Conservation (phyloP, 257 asterid species). For the Nicotiana paniculata region DNA sequence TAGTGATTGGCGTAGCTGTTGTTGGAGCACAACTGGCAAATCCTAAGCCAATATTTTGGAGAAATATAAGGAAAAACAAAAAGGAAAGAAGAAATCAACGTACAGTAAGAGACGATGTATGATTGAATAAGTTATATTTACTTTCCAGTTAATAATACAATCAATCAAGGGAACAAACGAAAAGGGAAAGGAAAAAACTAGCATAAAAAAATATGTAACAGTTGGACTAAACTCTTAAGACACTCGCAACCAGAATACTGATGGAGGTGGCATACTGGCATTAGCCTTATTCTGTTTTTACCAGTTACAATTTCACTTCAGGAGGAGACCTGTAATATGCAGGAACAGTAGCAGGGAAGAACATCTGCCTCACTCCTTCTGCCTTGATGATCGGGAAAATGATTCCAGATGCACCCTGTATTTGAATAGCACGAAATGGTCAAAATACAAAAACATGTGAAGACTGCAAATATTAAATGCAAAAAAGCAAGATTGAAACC, state of each 20-base stretch:
- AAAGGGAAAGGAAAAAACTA: not conserved
- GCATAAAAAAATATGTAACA: not conserved
- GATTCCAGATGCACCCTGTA: constrained; percentile 46
- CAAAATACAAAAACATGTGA: not conserved
- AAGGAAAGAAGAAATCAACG: not conserved
- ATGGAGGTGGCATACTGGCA: constrained; percentile 1
- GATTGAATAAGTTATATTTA: not conserved
- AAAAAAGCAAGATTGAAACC: constrained; percentile 2
- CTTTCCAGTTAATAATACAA: not conserved
- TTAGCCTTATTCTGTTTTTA: not conserved
- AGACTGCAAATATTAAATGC: not conserved
- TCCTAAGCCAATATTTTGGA: not conserved
- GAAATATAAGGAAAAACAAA: not conserved
- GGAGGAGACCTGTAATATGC: constrained; percentile 49
- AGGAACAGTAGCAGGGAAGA: constrained; percentile 46
- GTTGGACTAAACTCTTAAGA: not conserved
- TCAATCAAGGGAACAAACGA: not conserved
- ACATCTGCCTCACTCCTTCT: constrained; percentile 56
- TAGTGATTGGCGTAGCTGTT: not conserved
- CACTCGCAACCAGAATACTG: not conserved
- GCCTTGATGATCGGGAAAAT: constrained; percentile 52
- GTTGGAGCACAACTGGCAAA: not conserved
- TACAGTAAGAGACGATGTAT: not conserved
- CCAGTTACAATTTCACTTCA: constrained; percentile 13
- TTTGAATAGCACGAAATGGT: not conserved